Conservation (phyloP, 257 asterid genomes). For the Catharanthus roseus region DNA sequence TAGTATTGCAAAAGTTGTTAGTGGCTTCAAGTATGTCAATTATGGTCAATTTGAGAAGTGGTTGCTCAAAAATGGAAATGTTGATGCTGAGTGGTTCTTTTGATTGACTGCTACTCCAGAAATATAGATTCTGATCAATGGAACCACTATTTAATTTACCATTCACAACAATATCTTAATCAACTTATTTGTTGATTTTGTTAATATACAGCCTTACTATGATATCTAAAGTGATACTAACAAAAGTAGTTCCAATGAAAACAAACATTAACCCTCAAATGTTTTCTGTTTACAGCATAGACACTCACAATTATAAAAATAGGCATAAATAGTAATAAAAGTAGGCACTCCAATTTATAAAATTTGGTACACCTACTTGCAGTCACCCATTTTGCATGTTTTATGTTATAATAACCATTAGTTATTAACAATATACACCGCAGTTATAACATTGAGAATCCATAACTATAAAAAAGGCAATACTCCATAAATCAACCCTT, state of each 20-base stretch:
- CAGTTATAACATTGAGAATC: no score
- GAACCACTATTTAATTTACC: constrained; percentile 46
- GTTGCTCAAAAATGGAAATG: constrained; percentile 81
- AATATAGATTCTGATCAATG: constrained; percentile 56
- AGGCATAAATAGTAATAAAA: no score
- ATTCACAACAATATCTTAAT: constrained; percentile 26
- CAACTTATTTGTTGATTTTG: constrained; percentile 27
- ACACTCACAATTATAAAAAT: no score
- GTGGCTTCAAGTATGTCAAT: constrained; percentile 74
- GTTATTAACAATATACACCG: no score
- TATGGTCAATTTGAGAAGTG: constrained; percentile 57
- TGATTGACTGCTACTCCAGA: constrained; percentile 65
- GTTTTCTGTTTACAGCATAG: no score
- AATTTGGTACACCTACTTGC: no score
- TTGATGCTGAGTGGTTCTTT: constrained; percentile 89
- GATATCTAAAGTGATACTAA: constrained; percentile 33
- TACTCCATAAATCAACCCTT: no score
- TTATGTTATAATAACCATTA: no score
- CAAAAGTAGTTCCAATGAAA: constrained; percentile 32
- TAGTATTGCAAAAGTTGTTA: constrained; percentile 63
- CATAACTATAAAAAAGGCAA: no score
- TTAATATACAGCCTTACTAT: constrained; percentile 39
- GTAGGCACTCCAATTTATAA: no score
- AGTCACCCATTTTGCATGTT: no score
- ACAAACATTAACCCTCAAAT: constrained; percentile 45